phyloP scores from a whole-genome alignment of 139 green algal species.

The Tetratostichococcus sp. region DNA sequence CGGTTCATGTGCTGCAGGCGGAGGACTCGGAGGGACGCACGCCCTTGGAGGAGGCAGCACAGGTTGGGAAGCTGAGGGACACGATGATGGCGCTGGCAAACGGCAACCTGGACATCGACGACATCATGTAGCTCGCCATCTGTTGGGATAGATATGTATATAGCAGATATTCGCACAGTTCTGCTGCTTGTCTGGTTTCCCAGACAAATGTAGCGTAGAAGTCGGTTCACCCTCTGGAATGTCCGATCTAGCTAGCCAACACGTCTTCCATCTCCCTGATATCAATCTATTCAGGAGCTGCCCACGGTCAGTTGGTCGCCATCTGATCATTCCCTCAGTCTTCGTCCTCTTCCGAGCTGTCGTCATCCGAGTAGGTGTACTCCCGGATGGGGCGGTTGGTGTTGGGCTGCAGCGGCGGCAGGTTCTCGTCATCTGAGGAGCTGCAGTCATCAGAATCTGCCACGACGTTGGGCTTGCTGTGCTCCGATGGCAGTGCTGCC shows the following conservation, averaged over 20 bases:
- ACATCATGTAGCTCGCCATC: neutral
- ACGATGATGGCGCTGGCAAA: conserved; percentile 26
- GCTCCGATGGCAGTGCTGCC: neutral
- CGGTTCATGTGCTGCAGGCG: conserved; percentile 39
- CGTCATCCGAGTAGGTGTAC: neutral
- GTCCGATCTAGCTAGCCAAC: too few relatives aligned
- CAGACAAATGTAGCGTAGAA: too few relatives aligned
- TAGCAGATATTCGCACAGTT: too few relatives aligned
- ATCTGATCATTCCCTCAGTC: too few relatives aligned
- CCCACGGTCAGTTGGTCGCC: too few relatives aligned
- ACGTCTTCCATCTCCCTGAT: too few relatives aligned
- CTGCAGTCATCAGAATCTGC: neutral
- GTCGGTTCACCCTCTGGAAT: too few relatives aligned
- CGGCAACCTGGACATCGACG: conserved; percentile 23
- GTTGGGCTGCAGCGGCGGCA: neutral
- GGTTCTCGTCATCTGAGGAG: neutral
- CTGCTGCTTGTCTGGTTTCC: too few relatives aligned
- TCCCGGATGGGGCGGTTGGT: neutral
- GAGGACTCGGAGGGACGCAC: conserved; percentile 53
- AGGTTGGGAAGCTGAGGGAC: conserved; percentile 31
- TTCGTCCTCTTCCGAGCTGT: neutral
- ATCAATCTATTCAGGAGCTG: too few relatives aligned
- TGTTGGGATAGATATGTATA: too few relatives aligned
- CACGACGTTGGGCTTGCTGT: neutral
- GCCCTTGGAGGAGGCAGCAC: conserved; percentile 43